Conservation (phyloP, 768 basidiomycete genomes). For the Hypholoma sublateritium region DNA sequence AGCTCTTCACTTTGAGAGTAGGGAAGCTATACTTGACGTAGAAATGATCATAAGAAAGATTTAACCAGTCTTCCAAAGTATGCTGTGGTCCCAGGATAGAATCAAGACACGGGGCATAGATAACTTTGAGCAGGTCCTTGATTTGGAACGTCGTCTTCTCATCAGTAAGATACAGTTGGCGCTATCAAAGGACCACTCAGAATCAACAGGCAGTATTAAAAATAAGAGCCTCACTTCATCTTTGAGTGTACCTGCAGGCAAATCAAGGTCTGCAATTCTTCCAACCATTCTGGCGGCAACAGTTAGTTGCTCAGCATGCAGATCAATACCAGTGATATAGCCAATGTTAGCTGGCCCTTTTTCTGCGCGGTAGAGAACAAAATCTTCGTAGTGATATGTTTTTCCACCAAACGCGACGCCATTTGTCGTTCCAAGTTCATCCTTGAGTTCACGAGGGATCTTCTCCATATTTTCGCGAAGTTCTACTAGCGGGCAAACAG, state of each 20-base stretch:
- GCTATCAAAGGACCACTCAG: conserved; percentile 32
- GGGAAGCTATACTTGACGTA: conserved; percentile 55
- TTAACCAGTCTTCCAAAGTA: conserved; percentile 44
- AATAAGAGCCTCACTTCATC: conserved; percentile 51
- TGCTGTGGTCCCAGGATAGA: conserved; percentile 26
- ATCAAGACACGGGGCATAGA: conserved; percentile 43
- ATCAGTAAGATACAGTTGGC: conserved; percentile 61
- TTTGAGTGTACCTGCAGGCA: conserved; percentile 40
- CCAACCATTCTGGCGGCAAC: conserved; percentile 49
- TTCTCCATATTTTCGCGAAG: conserved; percentile 32
- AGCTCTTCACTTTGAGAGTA: conserved; percentile 33
- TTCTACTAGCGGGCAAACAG: conserved; percentile 38
- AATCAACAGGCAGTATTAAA: background rate
- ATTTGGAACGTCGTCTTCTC: conserved; percentile 34
- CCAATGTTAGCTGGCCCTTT: conserved; percentile 59
- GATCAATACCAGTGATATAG: conserved; percentile 39
- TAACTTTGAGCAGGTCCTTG: conserved; percentile 43
- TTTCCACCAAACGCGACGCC: conserved; percentile 48
- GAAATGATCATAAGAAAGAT: conserved; percentile 56
- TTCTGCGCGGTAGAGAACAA: conserved; percentile 48
- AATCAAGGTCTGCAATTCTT: conserved; percentile 39
- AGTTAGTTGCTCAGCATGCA: conserved; percentile 18
- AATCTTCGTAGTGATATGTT: conserved; percentile 63
- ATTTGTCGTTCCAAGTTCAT: conserved; percentile 21
- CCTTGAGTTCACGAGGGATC: conserved; percentile 29